Evolutionary conservation across 2,329 filamentous ascomycete genomes (phyloP), one percentile per base, ranked within the genome.

Genomic region (Colletotrichum tamarilloi): DNA sequence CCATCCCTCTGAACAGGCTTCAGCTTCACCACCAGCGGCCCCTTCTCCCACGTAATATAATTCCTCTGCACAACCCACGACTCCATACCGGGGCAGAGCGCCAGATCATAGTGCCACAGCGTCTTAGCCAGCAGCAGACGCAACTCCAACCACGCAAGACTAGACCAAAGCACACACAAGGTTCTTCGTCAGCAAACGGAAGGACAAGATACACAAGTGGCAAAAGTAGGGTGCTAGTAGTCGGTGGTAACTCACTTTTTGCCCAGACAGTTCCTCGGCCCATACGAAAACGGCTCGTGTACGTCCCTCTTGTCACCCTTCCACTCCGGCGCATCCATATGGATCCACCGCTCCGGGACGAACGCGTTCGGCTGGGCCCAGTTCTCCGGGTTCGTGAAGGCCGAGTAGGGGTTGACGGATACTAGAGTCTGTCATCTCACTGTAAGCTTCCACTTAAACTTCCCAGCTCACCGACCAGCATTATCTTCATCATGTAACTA

Each of bases 81-180:
- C 4, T 75, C 38, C 30, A 76, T 77, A 12, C 80, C 78, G 1
- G 84, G 78, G 1, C 80, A 80, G 32, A 87, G 77, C 52, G 78
- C 76, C 72, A 88, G 68, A 68, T 89, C 87, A 75, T 88, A 89
- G 62, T 85, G 85, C 77, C 82, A 89, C 0, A 89, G 74, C 5
- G 89, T 75, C 2, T 82, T 83, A 0, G 85, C 83, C 7, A 89
- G 76, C 49, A 88, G 85, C 5, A 87, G 77, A 5, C 87, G 81
- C 82, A 89, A 86, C 76, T 89, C 87, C 24, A 84, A 80, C 62
- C 86, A 87, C 3, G 87, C 86, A 49, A 89, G 79, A 69, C 85
- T 87, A 19, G 5, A 1, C 12, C 16, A 26, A 2, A 6, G n/a
- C 9, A 16, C 24, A 12, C n/a, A 32, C 3, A 8, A 49, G 42